Base-by-base conservation (phyloP, 2,329 filamentous ascomycete genomes). In the Scolecobasidium constrictum region DNA sequence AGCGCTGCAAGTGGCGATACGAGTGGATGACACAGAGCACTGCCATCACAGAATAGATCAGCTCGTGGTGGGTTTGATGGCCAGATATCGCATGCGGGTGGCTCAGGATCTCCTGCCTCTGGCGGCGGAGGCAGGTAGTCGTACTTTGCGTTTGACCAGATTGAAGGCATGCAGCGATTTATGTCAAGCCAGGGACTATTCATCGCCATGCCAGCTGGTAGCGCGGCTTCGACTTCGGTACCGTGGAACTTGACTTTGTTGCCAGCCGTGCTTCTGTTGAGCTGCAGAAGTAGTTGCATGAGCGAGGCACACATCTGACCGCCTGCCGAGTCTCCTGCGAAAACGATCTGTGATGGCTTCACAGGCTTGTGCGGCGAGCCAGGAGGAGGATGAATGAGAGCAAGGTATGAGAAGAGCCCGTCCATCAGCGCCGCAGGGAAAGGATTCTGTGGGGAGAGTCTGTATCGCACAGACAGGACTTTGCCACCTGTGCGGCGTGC, bases 341-440 rank as follows among this genome's bases (percentile, higher is more conserved):
- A 66, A 7, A 87, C 76, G 34, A 92, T 79, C 43, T 85, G 67
- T 34, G 68, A 64, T 0, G 85, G 69, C 4, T 68, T 63, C 1
- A 90, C 73, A 2, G 83, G 65, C 12, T 71, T 66, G 56, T 92
- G 84, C 35, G 77, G 71, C 0, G 83, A 73, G 15, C 71, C 80
- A 0, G 74, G 66, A 0, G 81, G 80, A 11, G 85, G 85, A 52
- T 86, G 80, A 2, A 92, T 67, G 5, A 88, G 67, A 1, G 74
- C 75, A 26, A 92, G 68, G 53, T 90, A 92, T 0, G 81, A 77
- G 22, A 81, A 67, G 7, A 90, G 61, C 2, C 75, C 81, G 54
- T 92, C 85, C 35, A 90, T 63, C 5, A 92, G 60, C 2, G 83
- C 82, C 0, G 81, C 68, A 0, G 85, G 85, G 55, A 92, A 92